phyloP scores from a whole-genome alignment of 2,329 filamentous ascomycete genomes.

The Fusarium nygamai region DNA sequence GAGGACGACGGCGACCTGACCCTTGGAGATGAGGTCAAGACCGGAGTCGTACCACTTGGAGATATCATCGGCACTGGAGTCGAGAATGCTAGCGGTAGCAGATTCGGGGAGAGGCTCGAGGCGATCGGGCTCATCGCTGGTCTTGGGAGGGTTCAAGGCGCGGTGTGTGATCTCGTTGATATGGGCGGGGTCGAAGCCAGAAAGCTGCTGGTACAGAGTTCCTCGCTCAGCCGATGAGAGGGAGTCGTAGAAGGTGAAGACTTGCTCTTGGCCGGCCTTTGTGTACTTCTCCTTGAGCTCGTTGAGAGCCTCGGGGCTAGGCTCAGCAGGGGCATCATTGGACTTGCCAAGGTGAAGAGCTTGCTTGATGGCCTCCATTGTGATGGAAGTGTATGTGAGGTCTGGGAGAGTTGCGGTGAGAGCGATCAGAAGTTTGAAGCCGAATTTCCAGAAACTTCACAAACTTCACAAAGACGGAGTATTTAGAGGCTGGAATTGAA shows the following conservation, averaged over 20 bases:
- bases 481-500: slow-evolving; percentile 7
- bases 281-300: slow-evolving; percentile 78
- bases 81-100: slow-evolving; percentile 89
- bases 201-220: slow-evolving; percentile 82
- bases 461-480: background rate
- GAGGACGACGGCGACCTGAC: slow-evolving; percentile 85
- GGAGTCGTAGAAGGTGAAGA: slow-evolving; percentile 84
- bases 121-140: slow-evolving; percentile 62
- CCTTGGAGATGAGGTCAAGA: slow-evolving; percentile 80
- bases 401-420: slow-evolving; percentile 31
- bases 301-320: slow-evolving; percentile 72
- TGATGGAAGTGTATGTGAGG: slow-evolving; percentile 32
- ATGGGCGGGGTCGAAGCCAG: slow-evolving; percentile 81
- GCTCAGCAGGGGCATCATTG: slow-evolving; percentile 54
- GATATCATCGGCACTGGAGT: slow-evolving; percentile 82
- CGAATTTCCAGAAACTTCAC: background rate
- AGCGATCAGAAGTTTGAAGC: slow-evolving; percentile 7
- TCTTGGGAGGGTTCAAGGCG: slow-evolving; percentile 80
- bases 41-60: slow-evolving; percentile 85
- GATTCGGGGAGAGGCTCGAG: slow-evolving; percentile 90
- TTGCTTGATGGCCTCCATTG: slow-evolving; percentile 58
- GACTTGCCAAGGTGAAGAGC: slow-evolving; percentile 51
- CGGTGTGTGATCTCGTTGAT: slow-evolving; percentile 89
- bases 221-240: slow-evolving; percentile 79
- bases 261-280: slow-evolving; percentile 80